phyloP scores from a whole-genome alignment of 2,329 filamentous ascomycete species.

The Lecanicillium sp. region DNA sequence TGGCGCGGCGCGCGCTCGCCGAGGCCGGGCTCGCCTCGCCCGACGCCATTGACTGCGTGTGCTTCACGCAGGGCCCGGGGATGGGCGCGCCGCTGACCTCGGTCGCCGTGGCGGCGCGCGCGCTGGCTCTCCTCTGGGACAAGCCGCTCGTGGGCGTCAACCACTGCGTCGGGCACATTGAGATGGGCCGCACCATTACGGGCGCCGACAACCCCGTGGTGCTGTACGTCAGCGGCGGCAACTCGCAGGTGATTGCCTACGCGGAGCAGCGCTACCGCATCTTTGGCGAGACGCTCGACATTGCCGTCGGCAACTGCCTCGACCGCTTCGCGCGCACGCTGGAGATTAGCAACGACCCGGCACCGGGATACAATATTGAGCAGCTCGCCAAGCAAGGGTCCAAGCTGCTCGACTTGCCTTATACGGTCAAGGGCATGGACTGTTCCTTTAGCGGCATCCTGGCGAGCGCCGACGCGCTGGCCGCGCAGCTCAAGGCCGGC shows the following conservation, averaged over 20 bases:
- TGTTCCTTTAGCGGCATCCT: slow-evolving; percentile 93
- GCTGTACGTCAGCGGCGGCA: slow-evolving; percentile 89
- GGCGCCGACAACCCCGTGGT: slow-evolving; percentile 88
- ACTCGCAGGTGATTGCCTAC: slow-evolving; percentile 97
- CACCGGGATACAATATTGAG: slow-evolving; percentile 97
- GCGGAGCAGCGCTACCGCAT: slow-evolving; percentile 91
- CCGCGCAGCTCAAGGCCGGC: slow-evolving; percentile 51
- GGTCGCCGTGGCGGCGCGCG: slow-evolving; percentile 79
- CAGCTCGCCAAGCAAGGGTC: slow-evolving; percentile 73
- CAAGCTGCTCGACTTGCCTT: slow-evolving; percentile 77
- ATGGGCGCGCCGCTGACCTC: slow-evolving; percentile 92
- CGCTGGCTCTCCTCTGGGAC: slow-evolving; percentile 74
- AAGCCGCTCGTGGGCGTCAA: slow-evolving; percentile 92
- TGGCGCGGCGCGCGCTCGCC: slow-evolving; percentile 73
- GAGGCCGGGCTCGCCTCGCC: slow-evolving; percentile 53
- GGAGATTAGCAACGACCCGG: slow-evolving; percentile 88
- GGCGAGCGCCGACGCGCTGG: slow-evolving; percentile 72
- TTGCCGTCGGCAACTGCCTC: slow-evolving; percentile 94
- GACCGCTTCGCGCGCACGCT: slow-evolving; percentile 92
- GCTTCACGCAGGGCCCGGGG: slow-evolving; percentile 90
- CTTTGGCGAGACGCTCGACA: slow-evolving; percentile 95
- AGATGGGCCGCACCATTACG: slow-evolving; percentile 94
- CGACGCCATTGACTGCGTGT: slow-evolving; percentile 77
- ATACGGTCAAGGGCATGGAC: slow-evolving; percentile 98
- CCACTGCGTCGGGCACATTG: slow-evolving; percentile 96